Conservation (phyloP, 805 yeast species). For the Cyberlindnera samutprakarnensis region DNA sequence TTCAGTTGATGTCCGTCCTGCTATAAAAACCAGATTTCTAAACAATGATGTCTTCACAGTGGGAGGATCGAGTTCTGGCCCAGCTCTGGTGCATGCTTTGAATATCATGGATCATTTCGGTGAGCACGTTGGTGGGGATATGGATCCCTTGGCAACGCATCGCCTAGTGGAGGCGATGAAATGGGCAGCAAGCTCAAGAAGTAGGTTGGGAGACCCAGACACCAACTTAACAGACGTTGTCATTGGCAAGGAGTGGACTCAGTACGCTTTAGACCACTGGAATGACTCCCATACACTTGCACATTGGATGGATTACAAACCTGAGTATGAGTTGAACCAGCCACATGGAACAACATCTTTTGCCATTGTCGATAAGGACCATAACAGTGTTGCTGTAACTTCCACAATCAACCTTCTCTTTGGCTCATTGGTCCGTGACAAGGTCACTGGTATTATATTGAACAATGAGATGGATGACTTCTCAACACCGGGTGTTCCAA, state of each 20-base stretch:
- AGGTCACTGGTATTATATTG: slow-evolving; percentile 70
- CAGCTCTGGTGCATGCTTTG: slow-evolving; percentile 72
- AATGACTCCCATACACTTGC: slow-evolving; percentile 48
- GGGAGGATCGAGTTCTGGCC: slow-evolving; percentile 76
- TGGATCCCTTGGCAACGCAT: slow-evolving; percentile 46
- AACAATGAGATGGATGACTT: slow-evolving; percentile 96
- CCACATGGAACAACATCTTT: slow-evolving; percentile 91
- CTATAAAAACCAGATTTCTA: slow-evolving; percentile 35
- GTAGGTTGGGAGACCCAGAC: slow-evolving; percentile 72
- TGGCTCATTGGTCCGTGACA: slow-evolving; percentile 80
- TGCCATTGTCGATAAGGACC: slow-evolving; percentile 63
- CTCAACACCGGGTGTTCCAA: slow-evolving; percentile 58
- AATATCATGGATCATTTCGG: slow-evolving; percentile 48
- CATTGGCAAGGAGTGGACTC: slow-evolving; percentile 47
- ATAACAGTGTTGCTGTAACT: slow-evolving; percentile 80
- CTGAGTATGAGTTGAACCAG: slow-evolving; percentile 68
- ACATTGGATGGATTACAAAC: slow-evolving; percentile 68
- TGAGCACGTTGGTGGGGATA: slow-evolving; percentile 36
- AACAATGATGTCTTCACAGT: slow-evolving; percentile 45
- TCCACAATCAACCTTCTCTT: slow-evolving; percentile 80
- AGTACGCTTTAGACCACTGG: slow-evolving; percentile 40
- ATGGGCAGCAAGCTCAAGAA: slow-evolving; percentile 84
- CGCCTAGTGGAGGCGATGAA: slow-evolving; percentile 81
- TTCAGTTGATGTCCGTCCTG: slow-evolving; percentile 33
- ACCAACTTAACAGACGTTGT: slow-evolving; percentile 31